Conservation (phyloP, 176 grass and related monocot species). For the Raddia distichophylla region DNA sequence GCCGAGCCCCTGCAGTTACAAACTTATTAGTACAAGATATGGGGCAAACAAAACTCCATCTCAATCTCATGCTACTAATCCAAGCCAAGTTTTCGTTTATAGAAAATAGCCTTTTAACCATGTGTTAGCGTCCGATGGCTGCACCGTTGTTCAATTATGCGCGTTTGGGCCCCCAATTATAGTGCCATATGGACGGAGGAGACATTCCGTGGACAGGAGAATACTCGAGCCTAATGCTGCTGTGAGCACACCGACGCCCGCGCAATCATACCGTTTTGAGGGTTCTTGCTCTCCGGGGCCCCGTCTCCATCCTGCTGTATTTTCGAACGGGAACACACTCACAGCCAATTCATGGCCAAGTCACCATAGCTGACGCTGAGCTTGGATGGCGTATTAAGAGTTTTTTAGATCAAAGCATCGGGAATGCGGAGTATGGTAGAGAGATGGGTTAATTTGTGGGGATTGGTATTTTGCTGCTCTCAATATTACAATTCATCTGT, state of each 20-base stretch:
- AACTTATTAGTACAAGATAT: not conserved
- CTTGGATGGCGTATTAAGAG: not conserved
- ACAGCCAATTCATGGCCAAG: slow-evolving; percentile 17
- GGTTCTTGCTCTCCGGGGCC: not conserved
- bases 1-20: not conserved
- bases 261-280: slow-evolving; percentile 37
- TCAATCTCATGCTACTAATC: not conserved
- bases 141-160: slow-evolving; percentile 28
- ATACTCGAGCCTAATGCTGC: slow-evolving; percentile 35
- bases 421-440: too few species aligned
- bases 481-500: too few species aligned
- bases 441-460: too few species aligned
- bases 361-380: slow-evolving; percentile 34
- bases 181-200: slow-evolving; percentile 34
- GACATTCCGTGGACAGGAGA: slow-evolving; percentile 40
- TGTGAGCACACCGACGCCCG: slow-evolving; percentile 53
- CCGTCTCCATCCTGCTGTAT: not conserved
- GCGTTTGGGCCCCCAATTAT: slow-evolving; percentile 38
- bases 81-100: not conserved
- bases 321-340: not conserved
- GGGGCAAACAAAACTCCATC: not conserved
- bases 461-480: too few species aligned
- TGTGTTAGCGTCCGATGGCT: slow-evolving; percentile 23
- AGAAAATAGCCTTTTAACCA: slow-evolving; percentile 11
- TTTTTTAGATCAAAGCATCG: too few species aligned